Evolutionary conservation across 257 asterid genomes (phyloP), one percentile per base, ranked within the genome.

Genomic region (Nicotiana otophora): DNA sequence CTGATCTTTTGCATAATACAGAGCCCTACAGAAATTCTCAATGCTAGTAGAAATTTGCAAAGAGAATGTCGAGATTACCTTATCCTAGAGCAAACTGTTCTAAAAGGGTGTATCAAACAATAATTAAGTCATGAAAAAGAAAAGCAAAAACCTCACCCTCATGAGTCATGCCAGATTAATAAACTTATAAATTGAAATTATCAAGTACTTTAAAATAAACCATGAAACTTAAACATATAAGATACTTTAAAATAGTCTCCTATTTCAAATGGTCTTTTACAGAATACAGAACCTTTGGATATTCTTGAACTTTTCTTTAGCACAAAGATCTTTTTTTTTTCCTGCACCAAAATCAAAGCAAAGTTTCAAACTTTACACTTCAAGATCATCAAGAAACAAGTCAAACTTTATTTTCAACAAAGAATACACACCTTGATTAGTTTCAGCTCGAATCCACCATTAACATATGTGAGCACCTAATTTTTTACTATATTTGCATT

Each of bases 241-340:
- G n/a, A n/a, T n/a, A n/a, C n/a, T n/a, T n/a, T n/a, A n/a, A n/a
- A n/a, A n/a, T n/a, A n/a, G n/a, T n/a, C n/a, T n/a, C n/a, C n/a
- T n/a, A n/a, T n/a, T n/a, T n/a, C n/a, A n/a, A n/a, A n/a, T n/a
- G n/a, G n/a, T n/a, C n/a, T n/a, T n/a, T n/a, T n/a, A n/a, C n/a
- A n/a, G n/a, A n/a, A n/a, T n/a, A n/a, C n/a, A n/a, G n/a, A n/a
- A n/a, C n/a, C n/a, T n/a, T n/a, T n/a, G n/a, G 46, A 23, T 7
- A 19, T 54, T 74, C 58, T 69, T 80, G 84, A 83, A 36, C 82
- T 20, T 72, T 84, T 79, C 84, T 82, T 85, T 84, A 78, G 81
- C 85, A 80, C 42, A 82, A 51, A 51, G 20, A 65, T 53, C 68
- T 65, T 39, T 39, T 39, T 34, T n/a, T 39, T 6, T 34, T 61